Evolutionary conservation across 2,329 filamentous ascomycete genomes (phyloP).

Genomic region (Mariannaea sp.): DNA sequence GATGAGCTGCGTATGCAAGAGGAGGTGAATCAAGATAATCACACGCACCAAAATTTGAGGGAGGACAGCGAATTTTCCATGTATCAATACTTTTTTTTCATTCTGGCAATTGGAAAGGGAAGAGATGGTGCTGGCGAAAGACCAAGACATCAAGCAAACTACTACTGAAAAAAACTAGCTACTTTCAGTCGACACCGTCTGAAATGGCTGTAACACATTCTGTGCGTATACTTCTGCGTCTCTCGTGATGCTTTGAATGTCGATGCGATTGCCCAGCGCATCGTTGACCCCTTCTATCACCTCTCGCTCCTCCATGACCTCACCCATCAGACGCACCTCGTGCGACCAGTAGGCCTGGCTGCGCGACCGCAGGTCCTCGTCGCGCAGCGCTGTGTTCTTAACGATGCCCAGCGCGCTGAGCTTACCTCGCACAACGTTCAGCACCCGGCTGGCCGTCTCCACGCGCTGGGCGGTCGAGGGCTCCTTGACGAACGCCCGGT

Average conservation of each 20-base stretch:
- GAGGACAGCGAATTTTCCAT: conserved; percentile 30
- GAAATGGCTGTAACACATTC: conserved; percentile 46
- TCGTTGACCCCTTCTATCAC: conserved; percentile 73
- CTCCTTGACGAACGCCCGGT: conserved; percentile 73
- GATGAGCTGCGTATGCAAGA: conserved; percentile 22
- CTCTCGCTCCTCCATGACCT: conserved; percentile 78
- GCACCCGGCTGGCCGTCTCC: conserved; percentile 58
- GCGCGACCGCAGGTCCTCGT: conserved; percentile 69
- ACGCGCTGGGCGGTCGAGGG: conserved; percentile 68
- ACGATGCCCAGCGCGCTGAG: conserved; percentile 75
- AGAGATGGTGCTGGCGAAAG: conserved; percentile 1
- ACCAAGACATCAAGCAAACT: neutral
- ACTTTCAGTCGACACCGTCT: conserved; percentile 27
- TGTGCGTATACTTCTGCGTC: conserved; percentile 68
- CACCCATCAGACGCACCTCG: conserved; percentile 72
- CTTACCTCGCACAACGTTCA: conserved; percentile 67
- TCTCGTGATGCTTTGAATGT: conserved; percentile 63
- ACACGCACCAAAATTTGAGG: conserved; percentile 21
- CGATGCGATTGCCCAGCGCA: conserved; percentile 66
- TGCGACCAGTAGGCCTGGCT: conserved; percentile 79
- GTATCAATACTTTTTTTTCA: conserved; percentile 37
- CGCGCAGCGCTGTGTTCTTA: conserved; percentile 77
- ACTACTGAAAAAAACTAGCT: conserved; percentile 21
- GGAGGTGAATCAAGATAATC: conserved; percentile 20
- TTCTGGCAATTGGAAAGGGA: conserved; percentile 31